Evolutionary conservation across 2,329 filamentous ascomycete species (phyloP), one percentile per base, ranked within the genome.

Genomic region (Aspergillus uvarum): DNA sequence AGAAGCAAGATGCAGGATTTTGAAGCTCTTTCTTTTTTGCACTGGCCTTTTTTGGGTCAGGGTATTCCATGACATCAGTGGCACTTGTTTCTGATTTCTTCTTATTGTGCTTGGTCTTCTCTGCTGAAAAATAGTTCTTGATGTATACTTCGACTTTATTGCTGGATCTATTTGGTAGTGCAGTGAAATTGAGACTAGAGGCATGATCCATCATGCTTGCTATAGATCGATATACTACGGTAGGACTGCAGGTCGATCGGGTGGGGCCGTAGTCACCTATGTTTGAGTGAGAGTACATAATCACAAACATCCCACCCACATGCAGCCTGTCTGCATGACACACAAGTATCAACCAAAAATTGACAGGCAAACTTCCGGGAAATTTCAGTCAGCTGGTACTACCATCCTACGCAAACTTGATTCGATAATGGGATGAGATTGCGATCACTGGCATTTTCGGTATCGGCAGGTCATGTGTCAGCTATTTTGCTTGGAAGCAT

Each of bases 1-100:
- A 35, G 32, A 35, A 35, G 32, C 11, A 35, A 35, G 32, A 29
- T 29, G 26, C 32, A 35, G 32, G 32, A 12, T n/a, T 22, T 31
- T 8, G 47, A 16, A 24, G 47, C 22, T 29, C 12, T 50, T 29
- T 50, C 3, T 50, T 50, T n/a, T 16, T 50, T 2, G 5, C 10
- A 22, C 24, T 16, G 19, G 14, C 21, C 22, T 50, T 50, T 50
- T 24, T 50, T n/a, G 48, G 22, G 48, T n/a, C 22, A 5, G 22
- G n/a, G 8, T 29, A 19, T 29, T 47, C 24, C 53, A 55, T 55
- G 53, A 55, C 53, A 55, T 55, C 53, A 55, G 53, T 44, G 38
- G 38, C 38, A 44, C 38, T 19, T 19, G 16, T n/a, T 35, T 16
- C 5, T 12, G 3, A 35, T 35, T 12, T 35, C 12, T 4, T 16